Conservation (phyloP, 495 filamentous ascomycete genomes). For the Podospora anserina region DNA sequence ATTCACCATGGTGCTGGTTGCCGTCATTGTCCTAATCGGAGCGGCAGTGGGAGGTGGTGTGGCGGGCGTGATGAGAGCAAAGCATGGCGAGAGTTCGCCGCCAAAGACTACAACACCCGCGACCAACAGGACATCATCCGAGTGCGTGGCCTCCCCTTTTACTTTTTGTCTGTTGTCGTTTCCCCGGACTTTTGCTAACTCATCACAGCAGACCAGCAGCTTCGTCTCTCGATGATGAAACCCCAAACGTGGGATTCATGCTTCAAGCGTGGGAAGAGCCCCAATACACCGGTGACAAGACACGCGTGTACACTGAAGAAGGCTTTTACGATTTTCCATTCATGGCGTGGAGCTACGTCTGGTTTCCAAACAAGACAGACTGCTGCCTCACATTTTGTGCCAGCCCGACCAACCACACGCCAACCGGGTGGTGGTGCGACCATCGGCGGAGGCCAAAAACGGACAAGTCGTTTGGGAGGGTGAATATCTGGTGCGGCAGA, state of each 20-base stretch:
- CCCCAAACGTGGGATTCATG: constrained; percentile 1
- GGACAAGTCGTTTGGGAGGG: constrained; percentile 11
- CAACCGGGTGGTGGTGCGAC: constrained; percentile 21
- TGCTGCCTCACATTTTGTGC: constrained; percentile 33
- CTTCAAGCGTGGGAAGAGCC: constrained; percentile 25
- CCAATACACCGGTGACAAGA: constrained; percentile 17
- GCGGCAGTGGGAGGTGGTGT: constrained; percentile 31
- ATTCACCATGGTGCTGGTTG: constrained; percentile 25
- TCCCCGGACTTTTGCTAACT: background rate
- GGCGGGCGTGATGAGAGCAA: constrained; percentile 20
- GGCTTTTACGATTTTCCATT: constrained; percentile 27
- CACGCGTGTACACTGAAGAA: constrained; percentile 17
- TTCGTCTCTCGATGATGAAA: background rate
- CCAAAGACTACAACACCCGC: background rate
- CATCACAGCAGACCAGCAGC: background rate
- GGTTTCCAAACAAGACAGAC: constrained; percentile 19
- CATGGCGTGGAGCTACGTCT: constrained; percentile 24
- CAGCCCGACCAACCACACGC: constrained; percentile 11
- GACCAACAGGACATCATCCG: background rate
- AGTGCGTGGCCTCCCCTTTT: background rate
- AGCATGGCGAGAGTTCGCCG: background rate
- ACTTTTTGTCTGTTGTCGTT: background rate
- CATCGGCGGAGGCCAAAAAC: constrained; percentile 10
- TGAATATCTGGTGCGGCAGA: constrained; percentile 31
- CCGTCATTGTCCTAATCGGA: constrained; percentile 24